These are phyloP conservation scores for Metroxylon sagu DNA, from an alignment of 176 grass and related monocot species.

Conservation along the genomic window DNA sequence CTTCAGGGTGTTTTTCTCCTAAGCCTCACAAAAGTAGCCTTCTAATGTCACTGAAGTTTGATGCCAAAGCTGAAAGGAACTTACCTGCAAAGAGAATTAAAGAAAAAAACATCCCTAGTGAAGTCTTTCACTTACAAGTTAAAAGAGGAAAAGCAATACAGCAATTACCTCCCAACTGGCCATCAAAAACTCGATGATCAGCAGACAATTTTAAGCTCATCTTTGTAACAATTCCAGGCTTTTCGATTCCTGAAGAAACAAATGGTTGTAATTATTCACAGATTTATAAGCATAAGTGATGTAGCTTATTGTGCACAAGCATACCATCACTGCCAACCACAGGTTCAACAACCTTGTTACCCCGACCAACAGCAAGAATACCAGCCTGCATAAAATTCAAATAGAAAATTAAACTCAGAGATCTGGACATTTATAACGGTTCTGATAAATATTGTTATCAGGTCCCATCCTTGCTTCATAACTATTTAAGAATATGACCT, in stretches of 20 bases:
- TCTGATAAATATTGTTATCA: background rate
- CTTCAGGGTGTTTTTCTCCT: too few relatives aligned
- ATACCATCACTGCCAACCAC: constrained; percentile 72
- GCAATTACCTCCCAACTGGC: constrained; percentile 63
- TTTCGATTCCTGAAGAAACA: constrained; percentile 57
- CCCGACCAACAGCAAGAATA: constrained; percentile 84
- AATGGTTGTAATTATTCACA: constrained; percentile 1
- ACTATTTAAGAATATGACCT: too few relatives aligned
- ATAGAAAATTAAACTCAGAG: too few relatives aligned
- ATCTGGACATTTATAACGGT: constrained; percentile 6
- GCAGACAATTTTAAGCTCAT: constrained; percentile 89
- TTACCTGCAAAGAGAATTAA: constrained; percentile 38
- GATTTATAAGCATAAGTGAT: constrained; percentile 11
- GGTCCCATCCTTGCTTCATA: background rate
- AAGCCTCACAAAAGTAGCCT: constrained; percentile 57
- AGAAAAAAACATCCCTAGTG: constrained; percentile 5
- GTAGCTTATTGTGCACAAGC: constrained; percentile 10
- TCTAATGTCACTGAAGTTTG: constrained; percentile 76
- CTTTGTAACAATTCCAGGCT: constrained; percentile 57
- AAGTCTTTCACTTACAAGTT: background rate
- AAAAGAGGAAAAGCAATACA: constrained; percentile 1
- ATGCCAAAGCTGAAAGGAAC: constrained; percentile 56
- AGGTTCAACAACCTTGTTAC: constrained; percentile 80
- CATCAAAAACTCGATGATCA: constrained; percentile 88
- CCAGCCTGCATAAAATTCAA: constrained; percentile 38